These are phyloP conservation scores for Podospora didyma DNA, from an alignment of 495 filamentous ascomycete species.

Conservation along the genomic window DNA sequence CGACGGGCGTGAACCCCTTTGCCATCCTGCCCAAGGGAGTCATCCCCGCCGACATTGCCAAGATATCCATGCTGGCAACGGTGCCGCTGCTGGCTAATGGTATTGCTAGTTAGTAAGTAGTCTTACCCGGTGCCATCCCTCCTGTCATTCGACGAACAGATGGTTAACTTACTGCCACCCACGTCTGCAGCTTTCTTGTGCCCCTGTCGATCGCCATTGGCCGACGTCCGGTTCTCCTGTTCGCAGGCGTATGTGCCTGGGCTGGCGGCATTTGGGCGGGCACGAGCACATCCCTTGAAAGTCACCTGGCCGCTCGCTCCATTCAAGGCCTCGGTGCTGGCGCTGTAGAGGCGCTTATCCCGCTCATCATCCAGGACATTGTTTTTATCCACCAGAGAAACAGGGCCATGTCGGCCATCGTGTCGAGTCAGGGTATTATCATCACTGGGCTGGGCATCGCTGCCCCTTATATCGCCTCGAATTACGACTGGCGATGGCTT, in stretches of 20 bases:
- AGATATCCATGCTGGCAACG: slow-evolving; percentile 20
- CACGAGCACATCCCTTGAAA: slow-evolving; percentile 14
- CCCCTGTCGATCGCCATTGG: slow-evolving; percentile 26
- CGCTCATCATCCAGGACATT: slow-evolving; percentile 24
- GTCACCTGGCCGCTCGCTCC: slow-evolving; percentile 17
- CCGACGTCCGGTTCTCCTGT: slow-evolving; percentile 21
- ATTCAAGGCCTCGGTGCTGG: slow-evolving; percentile 23
- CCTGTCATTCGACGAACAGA: background rate
- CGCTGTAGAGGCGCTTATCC: slow-evolving; percentile 24
- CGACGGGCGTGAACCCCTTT: slow-evolving; percentile 11
- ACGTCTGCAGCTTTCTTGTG: slow-evolving; percentile 11
- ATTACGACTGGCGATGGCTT: slow-evolving; percentile 24
- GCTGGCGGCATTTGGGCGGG: slow-evolving; percentile 23
- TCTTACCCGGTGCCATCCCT: background rate
- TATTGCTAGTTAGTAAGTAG: slow-evolving; percentile 19
- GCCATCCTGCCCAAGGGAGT: slow-evolving; percentile 10
- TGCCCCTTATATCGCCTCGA: slow-evolving; percentile 17
- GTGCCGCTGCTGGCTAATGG: slow-evolving; percentile 22
- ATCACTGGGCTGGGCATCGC: slow-evolving; percentile 18
- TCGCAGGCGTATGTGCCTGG: slow-evolving; percentile 21
- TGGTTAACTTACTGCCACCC: background rate
- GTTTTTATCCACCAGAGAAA: slow-evolving; percentile 27
- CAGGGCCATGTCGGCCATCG: slow-evolving; percentile 19
- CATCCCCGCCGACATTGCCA: slow-evolving; percentile 16
- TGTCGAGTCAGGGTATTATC: slow-evolving; percentile 21